Conservation (phyloP, 495 filamentous ascomycete species). For the Wilcoxina mikolae region DNA sequence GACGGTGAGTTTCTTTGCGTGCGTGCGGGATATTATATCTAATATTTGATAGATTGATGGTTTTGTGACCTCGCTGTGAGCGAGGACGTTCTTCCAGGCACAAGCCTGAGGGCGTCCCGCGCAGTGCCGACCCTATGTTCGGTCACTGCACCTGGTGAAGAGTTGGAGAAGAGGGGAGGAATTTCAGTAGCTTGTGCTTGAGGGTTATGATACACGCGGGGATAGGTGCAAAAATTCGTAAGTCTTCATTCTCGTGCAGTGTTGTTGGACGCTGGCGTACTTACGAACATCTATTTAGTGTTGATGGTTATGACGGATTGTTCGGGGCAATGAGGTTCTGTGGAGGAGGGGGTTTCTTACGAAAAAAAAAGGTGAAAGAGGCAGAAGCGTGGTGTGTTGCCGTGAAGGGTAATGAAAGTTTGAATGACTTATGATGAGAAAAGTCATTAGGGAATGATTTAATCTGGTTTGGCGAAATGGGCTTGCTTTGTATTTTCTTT, state of each 20-base stretch:
- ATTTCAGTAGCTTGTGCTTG: neutral
- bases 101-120: slow-evolving; percentile 27
- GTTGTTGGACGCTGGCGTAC: neutral
- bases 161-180: neutral
- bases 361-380: neutral
- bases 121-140: slow-evolving; percentile 2
- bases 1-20: slow-evolving; percentile 44
- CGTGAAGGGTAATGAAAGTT: neutral
- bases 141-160: neutral
- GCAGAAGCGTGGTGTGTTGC: too few relatives aligned
- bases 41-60: slow-evolving; percentile 24
- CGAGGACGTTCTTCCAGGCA: slow-evolving; percentile 28
- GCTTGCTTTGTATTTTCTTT: neutral
- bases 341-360: neutral
- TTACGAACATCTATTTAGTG: neutral
- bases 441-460: neutral
- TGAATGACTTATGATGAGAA: neutral
- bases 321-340: neutral
- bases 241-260: neutral
- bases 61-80: slow-evolving; percentile 26
- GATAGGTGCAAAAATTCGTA: neutral
- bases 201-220: slow-evolving; percentile 2
- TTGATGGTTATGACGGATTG: neutral
- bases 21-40: neutral
- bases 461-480: neutral